Evolutionary conservation across 2,329 filamentous ascomycete genomes (phyloP).

Genomic region (Pseudogymnoascus sp.): DNA sequence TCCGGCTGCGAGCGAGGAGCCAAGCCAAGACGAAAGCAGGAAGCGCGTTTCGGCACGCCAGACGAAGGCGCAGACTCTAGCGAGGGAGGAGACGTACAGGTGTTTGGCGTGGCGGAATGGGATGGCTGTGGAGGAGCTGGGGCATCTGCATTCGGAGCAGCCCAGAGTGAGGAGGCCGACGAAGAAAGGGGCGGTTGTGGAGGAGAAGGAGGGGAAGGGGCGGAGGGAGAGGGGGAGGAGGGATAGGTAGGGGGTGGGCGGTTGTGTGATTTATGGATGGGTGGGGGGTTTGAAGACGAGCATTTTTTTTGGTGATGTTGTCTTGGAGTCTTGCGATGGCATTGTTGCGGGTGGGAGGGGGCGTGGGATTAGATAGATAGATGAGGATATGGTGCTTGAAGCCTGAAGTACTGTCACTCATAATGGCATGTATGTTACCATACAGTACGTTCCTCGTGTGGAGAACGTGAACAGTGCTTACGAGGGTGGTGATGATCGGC

Average conservation of each 20-base stretch:
- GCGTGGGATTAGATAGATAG: slow-evolving; percentile 1
- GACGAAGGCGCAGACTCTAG: slow-evolving; percentile 45
- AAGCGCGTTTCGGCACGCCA: slow-evolving; percentile 51
- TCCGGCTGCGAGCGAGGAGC: slow-evolving; percentile 29
- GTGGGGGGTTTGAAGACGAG: neutral
- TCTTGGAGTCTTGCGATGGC: neutral
- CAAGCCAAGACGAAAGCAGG: slow-evolving; percentile 33
- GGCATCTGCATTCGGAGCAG: slow-evolving; percentile 52
- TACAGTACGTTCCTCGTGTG: neutral
- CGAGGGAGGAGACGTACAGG: slow-evolving; percentile 43
- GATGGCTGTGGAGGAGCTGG: slow-evolving; percentile 47
- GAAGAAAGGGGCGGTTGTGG: slow-evolving; percentile 23
- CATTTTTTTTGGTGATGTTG: neutral
- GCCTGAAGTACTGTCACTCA: neutral
- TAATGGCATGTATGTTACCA: slow-evolving; percentile 1
- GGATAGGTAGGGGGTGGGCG: slow-evolving; percentile 33
- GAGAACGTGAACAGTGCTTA: neutral
- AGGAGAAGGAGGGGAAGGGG: slow-evolving; percentile 30
- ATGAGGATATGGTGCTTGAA: neutral
- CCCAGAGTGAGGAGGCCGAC: slow-evolving; percentile 34
- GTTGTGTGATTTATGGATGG: neutral
- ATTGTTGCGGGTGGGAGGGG: neutral
- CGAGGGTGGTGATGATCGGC: neutral
- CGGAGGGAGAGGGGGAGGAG: slow-evolving; percentile 35
- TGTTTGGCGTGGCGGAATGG: slow-evolving; percentile 60